Evolutionary conservation across 1,284 basidiomycete genomes (phyloP).

Genomic region (Papiliotrema fonsecae): DNA sequence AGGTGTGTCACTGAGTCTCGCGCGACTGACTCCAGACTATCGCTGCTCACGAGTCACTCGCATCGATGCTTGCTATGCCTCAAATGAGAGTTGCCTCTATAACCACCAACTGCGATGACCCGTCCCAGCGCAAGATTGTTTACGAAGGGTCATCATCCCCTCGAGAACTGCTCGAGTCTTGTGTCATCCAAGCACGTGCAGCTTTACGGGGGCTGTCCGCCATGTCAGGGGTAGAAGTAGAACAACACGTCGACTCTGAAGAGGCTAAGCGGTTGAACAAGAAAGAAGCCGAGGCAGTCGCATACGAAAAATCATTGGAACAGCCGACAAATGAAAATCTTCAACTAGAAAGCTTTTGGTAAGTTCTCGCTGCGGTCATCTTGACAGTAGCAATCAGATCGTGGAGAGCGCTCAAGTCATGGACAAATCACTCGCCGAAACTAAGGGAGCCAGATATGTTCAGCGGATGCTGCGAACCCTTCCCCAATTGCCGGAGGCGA

Average conservation of each 20-base stretch:
- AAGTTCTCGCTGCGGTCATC: conserved; percentile 41
- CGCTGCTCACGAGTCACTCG: conserved; percentile 80
- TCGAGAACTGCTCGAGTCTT: conserved; percentile 78
- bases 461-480: conserved; percentile 54
- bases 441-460: conserved; percentile 77
- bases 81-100: conserved; percentile 62
- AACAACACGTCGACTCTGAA: neutral
- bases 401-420: conserved; percentile 71
- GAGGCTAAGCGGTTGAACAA: conserved; percentile 5
- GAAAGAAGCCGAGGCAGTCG: conserved; percentile 6
- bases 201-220: conserved; percentile 68
- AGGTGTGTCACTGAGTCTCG: conserved; percentile 54
- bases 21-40: conserved; percentile 58
- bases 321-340: conserved; percentile 49
- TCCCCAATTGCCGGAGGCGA: neutral
- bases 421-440: conserved; percentile 74
- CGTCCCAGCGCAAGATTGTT: conserved; percentile 45
- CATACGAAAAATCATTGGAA: conserved; percentile 10
- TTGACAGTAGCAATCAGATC: conserved; percentile 73
- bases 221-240: neutral
- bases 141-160: conserved; percentile 86
- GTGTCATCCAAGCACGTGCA: conserved; percentile 81
- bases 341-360: conserved; percentile 47
- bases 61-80: conserved; percentile 92
- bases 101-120: conserved; percentile 8